A percentile compares a stretch with the other conserved stretches of the same genome.
Conservation (phyloP, 495 filamentous ascomycete species). For the Aspergillus cristatus region DNA sequence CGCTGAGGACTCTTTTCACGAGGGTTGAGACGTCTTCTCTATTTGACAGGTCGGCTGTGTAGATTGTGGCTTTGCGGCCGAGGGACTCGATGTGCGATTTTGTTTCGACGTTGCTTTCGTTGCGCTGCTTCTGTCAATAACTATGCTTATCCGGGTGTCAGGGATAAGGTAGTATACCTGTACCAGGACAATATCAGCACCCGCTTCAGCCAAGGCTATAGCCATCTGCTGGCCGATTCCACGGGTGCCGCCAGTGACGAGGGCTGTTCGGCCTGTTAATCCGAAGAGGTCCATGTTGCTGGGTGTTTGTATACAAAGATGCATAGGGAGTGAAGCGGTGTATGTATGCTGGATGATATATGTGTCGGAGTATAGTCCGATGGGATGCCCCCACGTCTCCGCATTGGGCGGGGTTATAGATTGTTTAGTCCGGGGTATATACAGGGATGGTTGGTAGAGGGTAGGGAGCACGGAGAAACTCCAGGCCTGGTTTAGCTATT, state of each 20-base stretch:
- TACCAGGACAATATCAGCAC: constrained; percentile 71
- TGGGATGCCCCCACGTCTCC: constrained; percentile 3
- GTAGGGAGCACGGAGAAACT: neutral
- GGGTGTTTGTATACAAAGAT: no score
- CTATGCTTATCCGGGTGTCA: neutral
- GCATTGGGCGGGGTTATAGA: neutral
- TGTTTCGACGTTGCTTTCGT: constrained; percentile 47
- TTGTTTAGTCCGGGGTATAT: no score
- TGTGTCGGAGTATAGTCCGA: no score
- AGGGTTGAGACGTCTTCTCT: constrained; percentile 46
- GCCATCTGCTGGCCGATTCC: constrained; percentile 75
- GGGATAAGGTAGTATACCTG: constrained; percentile 23
- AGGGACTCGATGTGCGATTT: constrained; percentile 45
- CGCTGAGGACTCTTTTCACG: constrained; percentile 49
- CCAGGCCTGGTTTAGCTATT: no score
- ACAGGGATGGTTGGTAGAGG: neutral
- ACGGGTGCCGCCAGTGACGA: constrained; percentile 75
- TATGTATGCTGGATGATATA: no score
- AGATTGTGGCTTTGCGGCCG: constrained; percentile 60
- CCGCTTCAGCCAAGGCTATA: constrained; percentile 71
- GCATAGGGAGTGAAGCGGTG: no score
- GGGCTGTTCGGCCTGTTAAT: constrained; percentile 48
- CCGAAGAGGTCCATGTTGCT: constrained; percentile 14
- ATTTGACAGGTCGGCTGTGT: constrained; percentile 61
- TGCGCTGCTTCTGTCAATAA: constrained; percentile 37